These are phyloP conservation scores for Fibroporia radiculosa DNA, from an alignment of 768 basidiomycete genomes.

Conservation along the genomic window DNA sequence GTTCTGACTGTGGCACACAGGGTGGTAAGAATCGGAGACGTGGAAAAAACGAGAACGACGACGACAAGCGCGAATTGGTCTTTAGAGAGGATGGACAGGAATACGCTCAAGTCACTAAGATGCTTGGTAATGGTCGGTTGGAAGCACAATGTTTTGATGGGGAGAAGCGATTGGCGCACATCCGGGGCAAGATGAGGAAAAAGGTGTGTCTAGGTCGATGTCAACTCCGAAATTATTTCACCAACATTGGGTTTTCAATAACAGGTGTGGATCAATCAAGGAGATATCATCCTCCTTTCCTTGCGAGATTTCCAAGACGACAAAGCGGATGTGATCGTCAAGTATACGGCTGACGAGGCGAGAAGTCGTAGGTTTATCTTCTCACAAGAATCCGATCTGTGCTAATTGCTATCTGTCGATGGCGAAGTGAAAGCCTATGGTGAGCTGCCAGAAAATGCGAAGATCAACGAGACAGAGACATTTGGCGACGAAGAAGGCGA, in stretches of 20 bases:
- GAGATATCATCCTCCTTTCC: constrained; percentile 91
- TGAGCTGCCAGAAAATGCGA: constrained; percentile 92
- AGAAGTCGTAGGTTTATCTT: constrained; percentile 50
- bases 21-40: constrained; percentile 99
- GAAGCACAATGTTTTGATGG: constrained; percentile 98
- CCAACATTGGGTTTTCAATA: background rate
- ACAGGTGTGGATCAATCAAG: constrained; percentile 99
- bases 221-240: background rate
- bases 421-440: constrained; percentile 89
- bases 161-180: constrained; percentile 95
- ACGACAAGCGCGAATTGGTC: constrained; percentile 96
- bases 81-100: constrained; percentile 99
- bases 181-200: constrained; percentile 98
- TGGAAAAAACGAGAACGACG: constrained; percentile 99
- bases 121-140: constrained; percentile 96
- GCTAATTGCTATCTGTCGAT: background rate
- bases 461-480: constrained; percentile 94
- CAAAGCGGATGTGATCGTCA: constrained; percentile 99
- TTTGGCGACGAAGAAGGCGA: constrained; percentile 89
- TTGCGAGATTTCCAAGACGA: constrained; percentile 98
- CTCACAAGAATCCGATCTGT: background rate
- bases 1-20: constrained; percentile 32
- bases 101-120: constrained; percentile 97
- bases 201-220: constrained; percentile 52
- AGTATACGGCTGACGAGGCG: constrained; percentile 96